A percentile compares a stretch with the other conserved stretches of the same genome.
These are phyloP conservation scores for Mycena pura DNA, from an alignment of 768 basidiomycete species.

Conservation along the genomic window DNA sequence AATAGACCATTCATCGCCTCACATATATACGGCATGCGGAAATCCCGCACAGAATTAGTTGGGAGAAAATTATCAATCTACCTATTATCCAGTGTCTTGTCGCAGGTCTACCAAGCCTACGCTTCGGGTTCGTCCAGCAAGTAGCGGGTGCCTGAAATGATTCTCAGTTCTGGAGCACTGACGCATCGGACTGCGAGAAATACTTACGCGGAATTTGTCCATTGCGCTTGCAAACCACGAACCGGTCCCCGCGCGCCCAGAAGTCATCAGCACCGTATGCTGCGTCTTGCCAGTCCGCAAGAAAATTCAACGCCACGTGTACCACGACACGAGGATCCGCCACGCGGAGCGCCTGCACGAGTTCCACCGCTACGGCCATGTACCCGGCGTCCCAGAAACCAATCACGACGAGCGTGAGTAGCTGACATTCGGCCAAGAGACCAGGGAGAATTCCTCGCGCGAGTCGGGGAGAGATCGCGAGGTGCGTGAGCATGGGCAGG, in stretches of 20 bases:
- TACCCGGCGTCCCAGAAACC: neutral
- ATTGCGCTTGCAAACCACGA: neutral
- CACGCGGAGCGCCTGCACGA: neutral
- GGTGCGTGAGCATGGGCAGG: constrained; percentile 7
- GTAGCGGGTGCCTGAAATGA: no score
- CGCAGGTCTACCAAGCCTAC: no score
- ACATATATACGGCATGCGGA: no score
- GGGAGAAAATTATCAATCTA: no score
- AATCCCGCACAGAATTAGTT: no score
- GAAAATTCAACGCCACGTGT: neutral
- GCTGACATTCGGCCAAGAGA: neutral
- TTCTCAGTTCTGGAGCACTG: no score
- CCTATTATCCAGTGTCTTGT: no score
- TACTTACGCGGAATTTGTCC: neutral
- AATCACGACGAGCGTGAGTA: neutral
- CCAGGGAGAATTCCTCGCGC: neutral
- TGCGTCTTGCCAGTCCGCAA: neutral
- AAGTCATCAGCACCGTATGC: neutral
- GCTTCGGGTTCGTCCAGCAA: no score
- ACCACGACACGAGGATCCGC: constrained; percentile 1
- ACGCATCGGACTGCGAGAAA: neutral
- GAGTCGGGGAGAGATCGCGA: neutral
- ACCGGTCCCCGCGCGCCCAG: neutral
- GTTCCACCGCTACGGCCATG: neutral
- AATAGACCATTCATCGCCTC: no score